Percentiles rank a stretch among this genome's conserved stretches.
phyloP scores from a whole-genome alignment of 495 filamentous ascomycete species.

The Penicillium cataractarum region DNA sequence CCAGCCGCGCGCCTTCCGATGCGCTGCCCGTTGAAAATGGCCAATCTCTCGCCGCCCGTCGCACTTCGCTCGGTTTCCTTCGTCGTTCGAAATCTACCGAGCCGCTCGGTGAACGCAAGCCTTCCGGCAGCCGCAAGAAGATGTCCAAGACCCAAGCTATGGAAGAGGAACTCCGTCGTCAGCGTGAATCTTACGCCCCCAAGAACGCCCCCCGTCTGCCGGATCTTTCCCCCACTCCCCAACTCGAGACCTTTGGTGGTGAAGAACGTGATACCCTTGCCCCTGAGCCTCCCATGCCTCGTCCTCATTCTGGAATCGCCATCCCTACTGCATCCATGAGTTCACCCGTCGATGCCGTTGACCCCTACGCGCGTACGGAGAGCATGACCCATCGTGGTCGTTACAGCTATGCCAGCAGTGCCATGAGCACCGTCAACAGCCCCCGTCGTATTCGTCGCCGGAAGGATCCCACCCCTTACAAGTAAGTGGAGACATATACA shows the following conservation, averaged over 20 bases:
- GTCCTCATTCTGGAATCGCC: slow-evolving; percentile 26
- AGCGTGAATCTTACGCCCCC: slow-evolving; percentile 68
- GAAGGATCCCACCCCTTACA: slow-evolving; percentile 97
- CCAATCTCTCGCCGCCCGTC: slow-evolving; percentile 32
- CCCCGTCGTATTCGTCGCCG: slow-evolving; percentile 88
- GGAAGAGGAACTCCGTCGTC: slow-evolving; percentile 69
- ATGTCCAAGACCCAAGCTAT: slow-evolving; percentile 56
- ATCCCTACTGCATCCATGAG: slow-evolving; percentile 16
- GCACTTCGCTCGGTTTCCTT: slow-evolving; percentile 63
- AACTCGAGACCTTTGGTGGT: slow-evolving; percentile 73
- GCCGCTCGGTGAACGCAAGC: slow-evolving; percentile 47
- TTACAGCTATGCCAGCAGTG: slow-evolving; percentile 95
- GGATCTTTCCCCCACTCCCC: slow-evolving; percentile 65
- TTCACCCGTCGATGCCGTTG: slow-evolving; percentile 55
- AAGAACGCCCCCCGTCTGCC: slow-evolving; percentile 80
- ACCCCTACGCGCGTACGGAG: slow-evolving; percentile 80
- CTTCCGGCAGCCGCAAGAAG: slow-evolving; percentile 69
- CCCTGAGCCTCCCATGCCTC: slow-evolving; percentile 14
- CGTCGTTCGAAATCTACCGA: slow-evolving; percentile 80
- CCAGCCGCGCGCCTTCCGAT: slow-evolving; percentile 27
- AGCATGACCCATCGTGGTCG: slow-evolving; percentile 98
- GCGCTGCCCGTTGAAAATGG: slow-evolving; percentile 33
- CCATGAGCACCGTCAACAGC: slow-evolving; percentile 90
- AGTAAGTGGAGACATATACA: slow-evolving; percentile 61
- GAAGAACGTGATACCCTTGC: slow-evolving; percentile 53